A percentile compares a stretch with the other conserved stretches of the same genome.
Evolutionary conservation across 139 green algal genomes (phyloP).

Genomic region (Coelastrella sp.): DNA sequence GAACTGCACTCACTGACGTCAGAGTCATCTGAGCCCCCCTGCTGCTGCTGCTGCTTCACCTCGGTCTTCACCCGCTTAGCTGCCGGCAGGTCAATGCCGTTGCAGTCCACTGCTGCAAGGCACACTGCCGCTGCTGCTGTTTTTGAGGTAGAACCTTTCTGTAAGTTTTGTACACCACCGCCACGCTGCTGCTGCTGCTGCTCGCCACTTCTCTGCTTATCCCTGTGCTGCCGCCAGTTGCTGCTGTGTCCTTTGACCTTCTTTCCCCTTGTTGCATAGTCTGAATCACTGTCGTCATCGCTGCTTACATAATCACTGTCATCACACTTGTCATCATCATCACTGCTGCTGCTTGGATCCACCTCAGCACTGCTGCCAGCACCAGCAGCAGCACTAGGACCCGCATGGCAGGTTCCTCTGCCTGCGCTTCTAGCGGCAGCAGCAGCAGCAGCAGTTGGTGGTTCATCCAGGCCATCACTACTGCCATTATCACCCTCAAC

Average conservation of each 20-base stretch:
- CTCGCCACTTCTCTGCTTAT: background rate
- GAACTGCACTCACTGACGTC: too few species aligned
- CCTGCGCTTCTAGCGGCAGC: background rate
- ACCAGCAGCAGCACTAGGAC: constrained; percentile 2
- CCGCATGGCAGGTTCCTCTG: background rate
- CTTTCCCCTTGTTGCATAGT: background rate
- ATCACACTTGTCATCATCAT: background rate
- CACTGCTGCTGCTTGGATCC: background rate
- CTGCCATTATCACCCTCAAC: background rate
- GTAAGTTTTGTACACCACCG: background rate
- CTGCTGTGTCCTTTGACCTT: background rate
- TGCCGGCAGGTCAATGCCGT: too few species aligned
- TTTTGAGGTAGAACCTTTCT: background rate
- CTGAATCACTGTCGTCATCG: background rate
- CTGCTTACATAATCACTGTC: background rate
- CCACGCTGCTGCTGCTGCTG: background rate
- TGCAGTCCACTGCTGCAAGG: background rate
- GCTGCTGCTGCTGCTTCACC: background rate
- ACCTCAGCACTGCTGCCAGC: too few species aligned
- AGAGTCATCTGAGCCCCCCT: too few species aligned
- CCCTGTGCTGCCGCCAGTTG: background rate
- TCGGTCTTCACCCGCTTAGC: background rate
- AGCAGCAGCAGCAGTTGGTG: background rate
- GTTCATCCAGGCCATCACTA: background rate
- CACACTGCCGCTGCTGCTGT: background rate